A percentile compares a stretch with the other conserved stretches of the same genome.
phyloP scores from a whole-genome alignment of 805 yeast genomes.

The Candida mattraensis region DNA sequence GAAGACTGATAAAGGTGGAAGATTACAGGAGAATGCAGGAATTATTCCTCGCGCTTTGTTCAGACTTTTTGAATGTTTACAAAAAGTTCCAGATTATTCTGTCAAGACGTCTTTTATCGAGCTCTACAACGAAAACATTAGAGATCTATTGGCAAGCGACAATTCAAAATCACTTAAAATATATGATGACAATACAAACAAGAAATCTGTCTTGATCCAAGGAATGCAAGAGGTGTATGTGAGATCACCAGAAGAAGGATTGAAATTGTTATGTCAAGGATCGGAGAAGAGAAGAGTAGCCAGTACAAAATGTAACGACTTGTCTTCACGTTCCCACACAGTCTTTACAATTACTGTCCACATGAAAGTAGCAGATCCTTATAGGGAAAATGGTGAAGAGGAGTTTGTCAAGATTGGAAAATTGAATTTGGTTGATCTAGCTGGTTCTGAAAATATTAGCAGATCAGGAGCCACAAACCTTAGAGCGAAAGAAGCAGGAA shows the following conservation, averaged over 20 bases:
- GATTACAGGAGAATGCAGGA: slow-evolving; percentile 53
- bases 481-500: slow-evolving; percentile 88
- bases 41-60: slow-evolving; percentile 60
- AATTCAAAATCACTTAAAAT: slow-evolving; percentile 52
- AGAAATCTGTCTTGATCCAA: slow-evolving; percentile 48
- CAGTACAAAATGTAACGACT: slow-evolving; percentile 73
- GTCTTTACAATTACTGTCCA: slow-evolving; percentile 69
- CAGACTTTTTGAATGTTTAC: slow-evolving; percentile 53
- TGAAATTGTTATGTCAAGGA: slow-evolving; percentile 54
- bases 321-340: slow-evolving; percentile 78
- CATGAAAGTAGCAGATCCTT: slow-evolving; percentile 48
- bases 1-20: slow-evolving; percentile 30
- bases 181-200: slow-evolving; percentile 46
- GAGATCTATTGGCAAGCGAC: slow-evolving; percentile 57
- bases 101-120: slow-evolving; percentile 83
- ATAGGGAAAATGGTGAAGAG: slow-evolving; percentile 40
- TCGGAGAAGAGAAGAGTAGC: slow-evolving; percentile 69
- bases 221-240: slow-evolving; percentile 58
- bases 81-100: slow-evolving; percentile 51
- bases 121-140: slow-evolving; percentile 81
- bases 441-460: slow-evolving; percentile 85
- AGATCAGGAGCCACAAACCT: slow-evolving; percentile 82
- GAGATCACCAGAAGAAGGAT: slow-evolving; percentile 50
- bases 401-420: slow-evolving; percentile 59
- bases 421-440: slow-evolving; percentile 81